These are phyloP conservation scores for Spergularia azorica DNA, from an alignment of 179 eudicot genomes.

Conservation along the genomic window DNA sequence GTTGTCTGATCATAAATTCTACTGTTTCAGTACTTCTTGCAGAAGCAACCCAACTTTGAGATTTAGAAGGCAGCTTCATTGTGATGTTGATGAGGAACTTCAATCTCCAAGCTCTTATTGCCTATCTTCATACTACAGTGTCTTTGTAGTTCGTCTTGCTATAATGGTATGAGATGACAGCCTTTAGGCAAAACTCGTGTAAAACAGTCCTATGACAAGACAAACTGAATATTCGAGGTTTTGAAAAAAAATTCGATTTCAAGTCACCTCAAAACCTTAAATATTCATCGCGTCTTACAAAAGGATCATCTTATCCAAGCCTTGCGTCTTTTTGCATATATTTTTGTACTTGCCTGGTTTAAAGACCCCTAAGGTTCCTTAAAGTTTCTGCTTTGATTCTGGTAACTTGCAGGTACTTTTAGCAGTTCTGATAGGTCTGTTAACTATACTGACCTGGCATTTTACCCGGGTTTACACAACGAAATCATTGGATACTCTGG, in stretches of 20 bases:
- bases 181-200: background rate
- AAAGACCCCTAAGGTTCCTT: background rate
- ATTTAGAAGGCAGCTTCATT: conserved; percentile 42
- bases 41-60: conserved; percentile 36
- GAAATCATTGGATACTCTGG: conserved; percentile 78
- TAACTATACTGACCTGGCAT: conserved; percentile 95
- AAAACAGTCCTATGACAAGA: background rate
- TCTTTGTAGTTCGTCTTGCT: conserved; percentile 94
- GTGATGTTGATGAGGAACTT: conserved; percentile 74
- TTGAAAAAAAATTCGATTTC: background rate
- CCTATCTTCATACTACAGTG: conserved; percentile 81
- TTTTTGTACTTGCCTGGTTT: background rate
- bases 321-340: too few species aligned
- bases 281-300: background rate
- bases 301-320: too few species aligned
- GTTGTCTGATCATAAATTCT: conserved; percentile 17
- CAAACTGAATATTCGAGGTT: background rate
- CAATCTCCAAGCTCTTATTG: conserved; percentile 63
- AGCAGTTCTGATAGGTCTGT: conserved; percentile 88
- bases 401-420: conserved; percentile 68
- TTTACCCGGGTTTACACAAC: conserved; percentile 83
- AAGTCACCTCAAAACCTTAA: background rate
- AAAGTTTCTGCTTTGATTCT: background rate
- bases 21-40: conserved; percentile 34
- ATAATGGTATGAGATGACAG: conserved; percentile 66